Base-by-base conservation (phyloP, 805 yeast genomes). In the Phaffomyces opuntiae region DNA sequence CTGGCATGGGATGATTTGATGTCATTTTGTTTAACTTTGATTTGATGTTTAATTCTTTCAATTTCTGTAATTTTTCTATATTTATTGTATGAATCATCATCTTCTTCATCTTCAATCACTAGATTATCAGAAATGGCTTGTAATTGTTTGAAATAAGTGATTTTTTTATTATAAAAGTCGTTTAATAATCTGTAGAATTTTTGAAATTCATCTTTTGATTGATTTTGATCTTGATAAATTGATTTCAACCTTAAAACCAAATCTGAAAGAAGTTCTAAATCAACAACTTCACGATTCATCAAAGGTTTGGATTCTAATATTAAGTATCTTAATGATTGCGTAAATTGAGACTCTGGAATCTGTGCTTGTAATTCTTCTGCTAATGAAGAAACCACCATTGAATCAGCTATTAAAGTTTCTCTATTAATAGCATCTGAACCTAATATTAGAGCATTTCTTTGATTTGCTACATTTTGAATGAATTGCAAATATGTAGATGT, bases 111-210 rank as follows among this genome's bases (percentile, higher is more conserved):
- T 11, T 29, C 31, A 14, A 34, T n/a, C 2, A 33, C 29, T 33
- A 91, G 90, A 37, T 81, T 80, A 63, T 93, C 98, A 0, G 97
- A 88, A 24, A 90, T 74, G 43, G 74, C 82, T 62, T 93, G 99
- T 29, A 93, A 72, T 49, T 87, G 90, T 54, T 81, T 80, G 66
- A 82, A 93, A 62, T 90, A 93, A 38, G 76, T 84, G 35, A 91
- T 75, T 43, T 91, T 78, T n/a, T 81, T 68, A 63, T 91, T 93
- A 65, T 81, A 91, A 1, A 86, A 73, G 31, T 75, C 74, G 51
- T 87, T 79, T 49, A 81, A 67, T 38, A 69, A 67, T 19, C 75
- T 73, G 36, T 76, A 69, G 13, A 75, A 55, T 48, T 76, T 83
- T 40, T 60, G 58, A 8, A 60, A 40, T 5, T 19, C 38, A 36